These are phyloP conservation scores for Cladosporium sp. DNA, from an alignment of 2,329 filamentous ascomycete species.

Conservation along the genomic window DNA sequence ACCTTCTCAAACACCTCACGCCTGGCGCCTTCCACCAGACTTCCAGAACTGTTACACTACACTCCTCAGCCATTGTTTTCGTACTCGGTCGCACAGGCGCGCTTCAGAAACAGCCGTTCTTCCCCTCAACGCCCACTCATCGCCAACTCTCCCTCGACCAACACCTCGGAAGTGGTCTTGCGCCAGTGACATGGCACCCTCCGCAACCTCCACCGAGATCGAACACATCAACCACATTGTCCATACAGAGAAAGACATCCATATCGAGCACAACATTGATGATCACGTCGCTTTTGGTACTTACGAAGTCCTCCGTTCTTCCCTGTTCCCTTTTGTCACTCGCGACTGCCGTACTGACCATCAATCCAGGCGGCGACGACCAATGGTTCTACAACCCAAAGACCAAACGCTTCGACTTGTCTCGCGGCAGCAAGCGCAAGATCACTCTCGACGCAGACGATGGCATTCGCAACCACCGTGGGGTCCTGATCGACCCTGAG, in stretches of 20 bases:
- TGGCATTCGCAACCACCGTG: slow-evolving; percentile 36
- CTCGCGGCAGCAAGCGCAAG: slow-evolving; percentile 33
- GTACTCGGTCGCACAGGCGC: neutral
- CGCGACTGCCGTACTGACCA: slow-evolving; percentile 6
- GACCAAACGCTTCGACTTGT: slow-evolving; percentile 40
- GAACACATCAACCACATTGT: slow-evolving; percentile 26
- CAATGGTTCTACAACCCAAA: slow-evolving; percentile 40
- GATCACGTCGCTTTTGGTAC: slow-evolving; percentile 37
- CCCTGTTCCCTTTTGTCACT: neutral
- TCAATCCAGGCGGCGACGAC: slow-evolving; percentile 32
- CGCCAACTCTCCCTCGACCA: neutral
- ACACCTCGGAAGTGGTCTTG: neutral
- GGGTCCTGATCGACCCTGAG: slow-evolving; percentile 38
- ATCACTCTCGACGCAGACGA: slow-evolving; percentile 40
- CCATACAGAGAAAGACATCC: slow-evolving; percentile 18
- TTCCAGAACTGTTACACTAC: neutral
- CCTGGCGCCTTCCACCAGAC: neutral
- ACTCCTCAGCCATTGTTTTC: neutral
- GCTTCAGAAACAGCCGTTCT: neutral
- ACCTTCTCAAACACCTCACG: neutral
- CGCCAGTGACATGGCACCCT: slow-evolving; percentile 25
- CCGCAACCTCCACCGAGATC: slow-evolving; percentile 22
- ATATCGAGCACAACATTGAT: slow-evolving; percentile 31
- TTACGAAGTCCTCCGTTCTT: slow-evolving; percentile 17
- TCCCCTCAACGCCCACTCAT: neutral